A percentile compares a stretch with the other conserved stretches of the same genome.
These are phyloP conservation scores for Castanospermum australe DNA, from an alignment of 306 rosid genomes.

Conservation along the genomic window DNA sequence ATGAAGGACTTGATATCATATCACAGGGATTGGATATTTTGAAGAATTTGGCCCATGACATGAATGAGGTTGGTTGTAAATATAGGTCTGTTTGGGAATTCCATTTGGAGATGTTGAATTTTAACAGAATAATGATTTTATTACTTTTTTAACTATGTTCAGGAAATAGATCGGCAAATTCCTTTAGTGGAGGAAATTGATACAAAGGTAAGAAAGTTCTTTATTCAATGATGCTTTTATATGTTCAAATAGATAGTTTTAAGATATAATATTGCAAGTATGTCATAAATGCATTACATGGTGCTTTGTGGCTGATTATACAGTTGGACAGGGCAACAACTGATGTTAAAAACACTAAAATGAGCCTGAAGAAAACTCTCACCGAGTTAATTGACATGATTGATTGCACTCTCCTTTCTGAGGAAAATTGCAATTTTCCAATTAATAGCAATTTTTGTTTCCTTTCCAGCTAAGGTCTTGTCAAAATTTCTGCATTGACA, in stretches of 20 bases:
- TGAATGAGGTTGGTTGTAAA: conserved; percentile 76
- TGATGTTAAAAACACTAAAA: conserved; percentile 65
- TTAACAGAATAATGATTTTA: conserved; percentile 16
- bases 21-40: conserved; percentile 83
- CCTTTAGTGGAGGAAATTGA: conserved; percentile 88
- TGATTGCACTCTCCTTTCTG: background rate
- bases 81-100: background rate
- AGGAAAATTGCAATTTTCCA: background rate
- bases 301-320: conserved; percentile 17
- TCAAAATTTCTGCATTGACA: conserved; percentile 87
- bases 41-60: conserved; percentile 74
- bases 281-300: conserved; percentile 11
- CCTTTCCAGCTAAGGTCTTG: conserved; percentile 74
- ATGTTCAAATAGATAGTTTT: background rate
- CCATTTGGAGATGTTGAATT: background rate
- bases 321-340: conserved; percentile 72
- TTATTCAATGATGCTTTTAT: background rate
- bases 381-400: conserved; percentile 48
- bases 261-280: background rate
- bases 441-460: conserved; percentile 23
- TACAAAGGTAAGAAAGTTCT: conserved; percentile 52
- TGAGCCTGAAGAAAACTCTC: conserved; percentile 73
- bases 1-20: conserved; percentile 85
- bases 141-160: conserved; percentile 33
- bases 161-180: conserved; percentile 91